Evolutionary conservation across 257 asterid species (phyloP).

Genomic region (Salvia splendens): DNA sequence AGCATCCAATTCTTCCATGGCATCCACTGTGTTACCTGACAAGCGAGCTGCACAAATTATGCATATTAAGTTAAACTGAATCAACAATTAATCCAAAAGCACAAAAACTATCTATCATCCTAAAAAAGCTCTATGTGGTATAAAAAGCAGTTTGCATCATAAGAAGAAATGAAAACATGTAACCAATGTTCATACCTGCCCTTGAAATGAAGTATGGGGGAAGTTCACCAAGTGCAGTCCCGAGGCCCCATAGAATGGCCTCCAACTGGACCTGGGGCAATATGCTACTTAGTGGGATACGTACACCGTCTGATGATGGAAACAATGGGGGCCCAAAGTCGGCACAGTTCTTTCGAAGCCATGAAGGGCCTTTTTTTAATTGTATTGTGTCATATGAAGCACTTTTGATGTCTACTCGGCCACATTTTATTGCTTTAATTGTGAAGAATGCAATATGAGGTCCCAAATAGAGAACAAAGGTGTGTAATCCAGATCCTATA

Average conservation of each 20-base stretch:
- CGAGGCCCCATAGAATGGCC: constrained; percentile 88
- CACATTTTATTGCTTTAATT: constrained; percentile 83
- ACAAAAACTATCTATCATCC: neutral
- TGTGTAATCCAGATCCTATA: constrained; percentile 89
- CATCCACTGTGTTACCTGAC: constrained; percentile 60
- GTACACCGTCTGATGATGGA: constrained; percentile 56
- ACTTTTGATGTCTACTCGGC: constrained; percentile 82
- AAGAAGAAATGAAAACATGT: neutral
- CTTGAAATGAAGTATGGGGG: constrained; percentile 95
- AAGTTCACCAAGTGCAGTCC: constrained; percentile 96
- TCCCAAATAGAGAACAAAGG: constrained; percentile 89
- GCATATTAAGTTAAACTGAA: constrained; percentile 11
- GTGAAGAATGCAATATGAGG: constrained; percentile 96
- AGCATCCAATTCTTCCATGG: constrained; percentile 61
- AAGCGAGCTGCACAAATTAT: constrained; percentile 55
- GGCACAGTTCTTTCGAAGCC: constrained; percentile 82
- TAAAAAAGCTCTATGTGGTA: too few species aligned
- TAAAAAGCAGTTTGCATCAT: neutral
- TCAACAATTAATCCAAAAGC: neutral
- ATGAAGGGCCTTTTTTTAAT: constrained; percentile 61
- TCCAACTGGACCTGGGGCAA: constrained; percentile 86
- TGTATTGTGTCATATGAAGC: constrained; percentile 92
- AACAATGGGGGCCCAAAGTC: constrained; percentile 72
- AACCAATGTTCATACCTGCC: constrained; percentile 57
- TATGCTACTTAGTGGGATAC: constrained; percentile 75